A percentile compares a stretch with the other conserved stretches of the same genome.
These are phyloP conservation scores for Boletus bicolor DNA, from an alignment of 768 basidiomycete species.

Conservation along the genomic window DNA sequence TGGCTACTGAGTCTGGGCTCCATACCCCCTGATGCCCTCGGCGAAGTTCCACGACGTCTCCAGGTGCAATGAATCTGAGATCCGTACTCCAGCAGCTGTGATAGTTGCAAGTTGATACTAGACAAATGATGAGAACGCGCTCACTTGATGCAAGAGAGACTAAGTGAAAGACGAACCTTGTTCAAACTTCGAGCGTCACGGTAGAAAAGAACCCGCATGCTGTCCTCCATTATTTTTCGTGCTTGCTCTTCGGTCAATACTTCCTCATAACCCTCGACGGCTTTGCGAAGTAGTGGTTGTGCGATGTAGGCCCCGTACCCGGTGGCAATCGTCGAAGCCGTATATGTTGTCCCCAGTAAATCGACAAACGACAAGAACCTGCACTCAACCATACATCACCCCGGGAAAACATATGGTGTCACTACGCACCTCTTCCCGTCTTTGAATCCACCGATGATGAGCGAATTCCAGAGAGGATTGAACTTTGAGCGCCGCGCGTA, in stretches of 20 bases:
- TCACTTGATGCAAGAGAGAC: background rate
- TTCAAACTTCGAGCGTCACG: constrained; percentile 93
- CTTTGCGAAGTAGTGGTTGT: constrained; percentile 85
- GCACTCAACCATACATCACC: background rate
- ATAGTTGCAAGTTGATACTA: constrained; percentile 96
- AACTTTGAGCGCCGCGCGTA: constrained; percentile 85
- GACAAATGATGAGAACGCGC: background rate
- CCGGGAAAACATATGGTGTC: background rate
- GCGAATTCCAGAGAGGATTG: constrained; percentile 92
- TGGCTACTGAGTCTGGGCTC: constrained; percentile 78
- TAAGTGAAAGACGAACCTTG: constrained; percentile 57
- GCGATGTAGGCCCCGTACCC: constrained; percentile 94
- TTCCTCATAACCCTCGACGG: constrained; percentile 80
- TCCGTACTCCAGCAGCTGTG: constrained; percentile 67
- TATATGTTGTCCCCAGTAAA: constrained; percentile 93
- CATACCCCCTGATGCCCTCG: constrained; percentile 88
- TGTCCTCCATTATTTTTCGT: constrained; percentile 69
- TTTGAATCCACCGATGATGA: constrained; percentile 90
- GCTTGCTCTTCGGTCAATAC: constrained; percentile 78
- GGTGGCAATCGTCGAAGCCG: constrained; percentile 89
- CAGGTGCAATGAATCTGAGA: constrained; percentile 74
- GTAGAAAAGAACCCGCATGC: constrained; percentile 94
- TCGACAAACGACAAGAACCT: constrained; percentile 96
- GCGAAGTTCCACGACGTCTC: constrained; percentile 91
- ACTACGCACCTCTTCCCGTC: constrained; percentile 69